Percentiles rank a stretch among this genome's conserved stretches.
Evolutionary conservation across 106 monocot species (phyloP).

Genomic region (Chionographis japonica): DNA sequence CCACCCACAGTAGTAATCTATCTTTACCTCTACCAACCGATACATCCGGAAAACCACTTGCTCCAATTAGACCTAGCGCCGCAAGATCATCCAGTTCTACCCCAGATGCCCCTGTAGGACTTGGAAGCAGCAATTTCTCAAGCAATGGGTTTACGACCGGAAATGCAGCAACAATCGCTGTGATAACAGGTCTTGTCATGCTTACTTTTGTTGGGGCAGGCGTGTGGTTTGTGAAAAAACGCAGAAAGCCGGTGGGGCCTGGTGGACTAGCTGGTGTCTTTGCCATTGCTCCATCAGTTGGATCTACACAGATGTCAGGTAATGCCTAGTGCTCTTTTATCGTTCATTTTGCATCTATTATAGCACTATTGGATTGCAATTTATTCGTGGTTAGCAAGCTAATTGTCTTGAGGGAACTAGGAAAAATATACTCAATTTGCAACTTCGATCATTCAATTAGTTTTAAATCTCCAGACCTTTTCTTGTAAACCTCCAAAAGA

Average conservation of each 20-base stretch:
- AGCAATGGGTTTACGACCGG: slow-evolving; percentile 23
- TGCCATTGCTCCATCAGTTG: slow-evolving; percentile 30
- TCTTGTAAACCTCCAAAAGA: neutral
- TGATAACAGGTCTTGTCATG: slow-evolving; percentile 31
- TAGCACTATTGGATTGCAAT: neutral
- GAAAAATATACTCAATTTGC: neutral
- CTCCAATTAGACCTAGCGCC: neutral
- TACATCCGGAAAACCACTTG: neutral
- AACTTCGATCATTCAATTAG: neutral
- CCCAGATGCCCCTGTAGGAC: neutral
- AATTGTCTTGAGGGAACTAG: no score
- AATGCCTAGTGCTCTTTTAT: neutral
- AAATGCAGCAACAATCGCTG: slow-evolving; percentile 29
- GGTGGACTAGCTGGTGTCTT: slow-evolving; percentile 3
- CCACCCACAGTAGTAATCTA: neutral
- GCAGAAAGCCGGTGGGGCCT: slow-evolving; percentile 15
- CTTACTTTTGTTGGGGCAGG: slow-evolving; percentile 38
- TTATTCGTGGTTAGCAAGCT: no score
- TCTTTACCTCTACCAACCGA: neutral
- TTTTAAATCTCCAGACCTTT: neutral
- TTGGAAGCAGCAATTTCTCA: neutral
- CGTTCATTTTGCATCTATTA: neutral
- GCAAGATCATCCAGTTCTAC: neutral
- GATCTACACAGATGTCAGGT: slow-evolving; percentile 41
- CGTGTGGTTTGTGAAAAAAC: slow-evolving; percentile 37